These are phyloP conservation scores for Dothideomycetes sp. DNA, from an alignment of 2,329 filamentous ascomycete species.

Conservation along the genomic window DNA sequence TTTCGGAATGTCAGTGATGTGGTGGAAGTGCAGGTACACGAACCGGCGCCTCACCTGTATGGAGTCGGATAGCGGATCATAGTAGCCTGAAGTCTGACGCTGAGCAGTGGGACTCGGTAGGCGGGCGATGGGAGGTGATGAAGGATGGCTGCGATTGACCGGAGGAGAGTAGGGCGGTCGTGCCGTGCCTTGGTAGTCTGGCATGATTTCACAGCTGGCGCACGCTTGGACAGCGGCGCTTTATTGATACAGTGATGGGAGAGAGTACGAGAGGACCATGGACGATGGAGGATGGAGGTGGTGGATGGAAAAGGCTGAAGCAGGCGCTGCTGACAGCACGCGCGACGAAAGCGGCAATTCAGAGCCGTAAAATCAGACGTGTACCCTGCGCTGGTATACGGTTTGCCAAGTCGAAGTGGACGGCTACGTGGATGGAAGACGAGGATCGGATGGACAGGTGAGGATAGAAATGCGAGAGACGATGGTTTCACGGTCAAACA, in stretches of 20 bases:
- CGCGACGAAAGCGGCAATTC: too few species aligned
- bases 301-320: too few species aligned
- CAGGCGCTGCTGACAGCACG: too few species aligned
- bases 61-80: constrained; percentile 41
- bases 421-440: too few species aligned
- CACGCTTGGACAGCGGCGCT: background rate
- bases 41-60: constrained; percentile 19
- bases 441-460: too few species aligned
- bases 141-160: constrained; percentile 26
- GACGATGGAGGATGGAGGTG: too few species aligned
- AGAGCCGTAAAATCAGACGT: too few species aligned
- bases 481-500: too few species aligned
- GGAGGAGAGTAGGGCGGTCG: constrained; percentile 21
- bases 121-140: constrained; percentile 29
- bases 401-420: too few species aligned
- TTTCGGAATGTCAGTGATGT: constrained; percentile 14
- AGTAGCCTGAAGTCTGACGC: constrained; percentile 39
- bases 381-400: too few species aligned
- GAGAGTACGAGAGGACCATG: constrained; percentile 6
- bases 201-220: constrained; percentile 6
- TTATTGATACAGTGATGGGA: background rate
- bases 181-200: constrained; percentile 5
- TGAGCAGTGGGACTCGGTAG: constrained; percentile 21
- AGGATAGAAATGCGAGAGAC: too few species aligned
- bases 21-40: background rate